Base-by-base conservation (phyloP, 257 asterid species). In the Solanum peruvianum region DNA sequence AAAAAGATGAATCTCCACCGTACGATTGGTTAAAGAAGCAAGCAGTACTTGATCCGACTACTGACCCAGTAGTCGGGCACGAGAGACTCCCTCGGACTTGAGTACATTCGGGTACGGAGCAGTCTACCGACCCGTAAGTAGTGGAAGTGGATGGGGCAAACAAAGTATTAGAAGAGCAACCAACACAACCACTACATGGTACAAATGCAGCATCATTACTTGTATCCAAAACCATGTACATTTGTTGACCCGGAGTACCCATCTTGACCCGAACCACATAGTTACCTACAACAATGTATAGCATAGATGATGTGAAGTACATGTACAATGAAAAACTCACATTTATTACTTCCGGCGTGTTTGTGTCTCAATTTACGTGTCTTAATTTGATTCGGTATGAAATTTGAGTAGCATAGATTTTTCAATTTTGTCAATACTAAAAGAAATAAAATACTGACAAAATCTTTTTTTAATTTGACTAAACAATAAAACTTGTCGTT, bases 11-110 rank as follows among this genome's bases (percentile, higher is more conserved):
- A 47, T 88, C 98, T 3, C 94, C 95, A 1, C 98, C 98, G 44
- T 96, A 96, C 58, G 98, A 72, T 60, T 93, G 95, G 91, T 94
- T 96, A 49, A 94, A 96, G 80, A 76, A 87, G 93, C 99, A 96
- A 6, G 91, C 87, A 52, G 60, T 52, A 15, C 93, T 90, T 2
- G 94, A 35, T 10, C 89, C 81, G 2, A 67, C 23, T 1, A 92
- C 90, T 1, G 94, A 49, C 45, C 87, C 85, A 0, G 70, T 60
- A n/a, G 41, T 15, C 47, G 88, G 66, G 82, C 88, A 80, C 0
- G 69, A 67, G 20, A 82, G 49, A 37, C 49, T 37, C 15, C 67
- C 86, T 3, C n/a, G 76, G 10, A 92, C 92, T 93, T 88, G 93
- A 72, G 58, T 89, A 87, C 97, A 94, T 85, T 92, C 95, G 5